Evolutionary conservation across 2,329 filamentous ascomycete genomes (phyloP).

Genomic region (Xylaria arbuscula): DNA sequence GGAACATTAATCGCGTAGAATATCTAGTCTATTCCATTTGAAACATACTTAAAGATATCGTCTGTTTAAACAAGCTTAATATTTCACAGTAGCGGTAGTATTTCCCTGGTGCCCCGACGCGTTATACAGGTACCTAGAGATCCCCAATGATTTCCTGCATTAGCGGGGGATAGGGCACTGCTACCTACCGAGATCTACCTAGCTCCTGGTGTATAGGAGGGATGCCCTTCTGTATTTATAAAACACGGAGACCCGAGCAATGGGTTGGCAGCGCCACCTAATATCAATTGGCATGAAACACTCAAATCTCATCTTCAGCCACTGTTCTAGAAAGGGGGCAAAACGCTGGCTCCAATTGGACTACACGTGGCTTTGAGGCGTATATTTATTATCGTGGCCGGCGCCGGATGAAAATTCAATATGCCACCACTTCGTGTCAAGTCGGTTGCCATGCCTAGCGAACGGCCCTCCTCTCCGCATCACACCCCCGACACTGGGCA

Average conservation of each 20-base stretch:
- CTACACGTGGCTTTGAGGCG: conserved; percentile 2
- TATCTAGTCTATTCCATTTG: not conserved
- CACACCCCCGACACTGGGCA: conserved; percentile 42
- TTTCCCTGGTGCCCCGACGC: not conserved
- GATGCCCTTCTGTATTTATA: not conserved
- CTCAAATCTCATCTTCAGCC: conserved; percentile 9
- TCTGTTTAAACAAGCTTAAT: not conserved
- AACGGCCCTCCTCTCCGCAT: conserved; percentile 54
- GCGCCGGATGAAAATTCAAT: conserved; percentile 18
- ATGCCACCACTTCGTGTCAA: conserved; percentile 57
- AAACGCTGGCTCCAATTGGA: conserved; percentile 10
- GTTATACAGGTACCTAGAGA: not conserved
- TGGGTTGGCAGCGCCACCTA: not conserved
- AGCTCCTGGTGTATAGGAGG: not conserved
- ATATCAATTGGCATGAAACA: conserved; percentile 12
- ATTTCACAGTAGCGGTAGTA: not conserved
- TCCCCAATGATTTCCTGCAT: no score
- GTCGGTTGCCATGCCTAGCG: conserved; percentile 49
- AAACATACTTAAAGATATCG: not conserved
- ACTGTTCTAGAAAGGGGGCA: conserved; percentile 10
- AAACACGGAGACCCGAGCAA: not conserved
- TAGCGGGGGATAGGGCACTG: no score
- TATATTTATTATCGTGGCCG: conserved; percentile 8
- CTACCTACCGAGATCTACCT: no score
- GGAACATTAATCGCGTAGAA: not conserved